Evolutionary conservation across 108 stramenopile species (phyloP), one percentile per base, ranked within the genome.

Genomic region (Craspedostauros australis): DNA sequence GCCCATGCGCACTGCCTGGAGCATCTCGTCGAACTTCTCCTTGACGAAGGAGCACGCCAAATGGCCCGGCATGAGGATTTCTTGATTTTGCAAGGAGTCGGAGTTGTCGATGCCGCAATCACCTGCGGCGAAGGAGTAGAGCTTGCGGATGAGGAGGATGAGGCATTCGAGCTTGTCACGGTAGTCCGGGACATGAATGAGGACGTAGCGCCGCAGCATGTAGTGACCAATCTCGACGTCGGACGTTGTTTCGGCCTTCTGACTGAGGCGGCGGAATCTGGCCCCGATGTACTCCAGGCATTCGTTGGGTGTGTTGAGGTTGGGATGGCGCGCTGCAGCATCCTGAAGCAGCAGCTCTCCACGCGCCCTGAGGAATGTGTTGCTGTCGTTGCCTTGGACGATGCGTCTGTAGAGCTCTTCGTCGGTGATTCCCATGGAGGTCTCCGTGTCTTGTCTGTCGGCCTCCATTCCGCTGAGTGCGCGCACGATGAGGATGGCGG

Each of bases 11-110:
- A 91, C 64, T 11, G 71, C 73, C 50, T 70, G 57, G 16, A 98
- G 60, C 46, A 73, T 64, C 60, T 95, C 93, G 29, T 88, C 92
- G 43, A 98, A 75, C 61, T 95, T 95, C 73, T 99, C 99, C 61
- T 96, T 99, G 7, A 98, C 74, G 54, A 94, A 88, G 25, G 93
- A 60, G 20, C 60, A 73, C 28, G 92, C 64, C 47, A 99, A 62
- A 60, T 99, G 96, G 16, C 96, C 96, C 1, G 95, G 90, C 15
- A 92, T 66, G n/a, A 98, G 68, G 15, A 95, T 63, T 60, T 96
- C 97, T 60, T 95, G 95, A 63, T 98, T 97, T 55, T 86, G 85
- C 23, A 97, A 64, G 3, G 93, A 87, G 71, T 99, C 99, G 2
- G 96, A 77, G 46, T 96, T 96, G 76, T 99, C 99, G n/a, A 81